Base-by-base conservation (phyloP, 805 yeast genomes). In the Lipomyces orientalis region DNA sequence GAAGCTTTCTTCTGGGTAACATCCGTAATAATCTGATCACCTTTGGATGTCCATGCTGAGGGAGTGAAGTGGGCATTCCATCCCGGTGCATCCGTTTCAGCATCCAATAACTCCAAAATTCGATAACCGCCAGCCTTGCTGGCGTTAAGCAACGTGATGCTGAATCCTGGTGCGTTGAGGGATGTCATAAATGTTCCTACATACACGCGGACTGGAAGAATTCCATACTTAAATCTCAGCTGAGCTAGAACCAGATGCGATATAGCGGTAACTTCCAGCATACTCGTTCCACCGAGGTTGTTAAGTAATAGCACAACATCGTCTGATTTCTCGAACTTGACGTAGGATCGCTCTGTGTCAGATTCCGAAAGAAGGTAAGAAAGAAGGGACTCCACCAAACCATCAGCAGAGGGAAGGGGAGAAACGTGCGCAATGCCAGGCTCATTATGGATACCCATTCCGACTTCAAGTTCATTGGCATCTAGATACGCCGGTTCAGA, bases 381-480 rank as follows among this genome's bases (percentile, higher is more conserved):
- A 62, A 88, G 83, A 81, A 93, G 81, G 37, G 83, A 81, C 35
- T 83, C 76, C 56, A 87, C 81, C 39, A 93, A 79, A 0, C 84
- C 84, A 22, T 86, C 88, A 61, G 91, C 85, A 0, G 86, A 77
- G 33, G 97, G 97, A 73, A 93, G 85, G 19, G 90, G 89, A 22
- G 82, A 79, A 49, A 85, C 75, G 69, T 85, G 84, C 75, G 84
- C 83, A 64, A 88, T 88, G 69, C 97, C 97, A 0, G 97, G 94
- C 77, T 93, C 98, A 75, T 93, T 93, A 79, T 93, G 98, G 67
- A 93, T 93, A 2, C 98, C 98, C 88, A 93, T 89, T 34, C 98
- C 98, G 67, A 93, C 83, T 77, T 93, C 98, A 76, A 90, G 88
- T 77, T 90, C 91, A 66, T 92, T 88, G n/a, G n/a, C n/a, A n/a